These are phyloP conservation scores for Moringa oleifera DNA, from an alignment of 345 rosid genomes.

Conservation along the genomic window DNA sequence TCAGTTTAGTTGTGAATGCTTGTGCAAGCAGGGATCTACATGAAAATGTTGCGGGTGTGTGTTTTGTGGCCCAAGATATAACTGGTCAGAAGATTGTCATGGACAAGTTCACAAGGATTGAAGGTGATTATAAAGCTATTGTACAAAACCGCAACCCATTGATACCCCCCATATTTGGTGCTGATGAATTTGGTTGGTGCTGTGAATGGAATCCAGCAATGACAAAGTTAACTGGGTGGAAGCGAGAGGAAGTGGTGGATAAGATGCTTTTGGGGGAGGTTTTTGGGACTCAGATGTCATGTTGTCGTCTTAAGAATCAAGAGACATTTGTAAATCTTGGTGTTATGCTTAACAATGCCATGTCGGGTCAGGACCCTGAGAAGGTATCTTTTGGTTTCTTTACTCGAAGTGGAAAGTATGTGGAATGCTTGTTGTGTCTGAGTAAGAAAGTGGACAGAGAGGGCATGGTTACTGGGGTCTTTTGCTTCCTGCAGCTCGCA, in stretches of 20 bases:
- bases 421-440: conserved; percentile 76
- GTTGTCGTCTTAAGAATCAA: conserved; percentile 79
- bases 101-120: conserved; percentile 97
- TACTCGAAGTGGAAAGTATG: conserved; percentile 59
- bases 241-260: conserved; percentile 73
- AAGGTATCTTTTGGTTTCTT: conserved; percentile 81
- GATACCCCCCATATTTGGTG: conserved; percentile 90
- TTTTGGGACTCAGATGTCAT: conserved; percentile 63
- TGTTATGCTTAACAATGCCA: conserved; percentile 63
- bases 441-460: conserved; percentile 76
- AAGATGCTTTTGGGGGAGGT: conserved; percentile 90
- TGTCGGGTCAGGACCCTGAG: conserved; percentile 66
- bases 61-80: conserved; percentile 95
- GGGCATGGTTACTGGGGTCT: conserved; percentile 68
- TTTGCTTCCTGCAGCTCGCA: conserved; percentile 95
- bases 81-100: conserved; percentile 86
- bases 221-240: conserved; percentile 75
- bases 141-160: conserved; percentile 89
- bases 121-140: conserved; percentile 93
- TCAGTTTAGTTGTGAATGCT: conserved; percentile 85
- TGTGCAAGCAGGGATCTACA: conserved; percentile 86
- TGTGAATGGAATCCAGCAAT: conserved; percentile 97
- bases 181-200: conserved; percentile 95
- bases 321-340: conserved; percentile 81
- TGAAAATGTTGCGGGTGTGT: conserved; percentile 81